phyloP scores from a whole-genome alignment of 1,284 basidiomycete genomes.

The Uromyces viciae-fabae region DNA sequence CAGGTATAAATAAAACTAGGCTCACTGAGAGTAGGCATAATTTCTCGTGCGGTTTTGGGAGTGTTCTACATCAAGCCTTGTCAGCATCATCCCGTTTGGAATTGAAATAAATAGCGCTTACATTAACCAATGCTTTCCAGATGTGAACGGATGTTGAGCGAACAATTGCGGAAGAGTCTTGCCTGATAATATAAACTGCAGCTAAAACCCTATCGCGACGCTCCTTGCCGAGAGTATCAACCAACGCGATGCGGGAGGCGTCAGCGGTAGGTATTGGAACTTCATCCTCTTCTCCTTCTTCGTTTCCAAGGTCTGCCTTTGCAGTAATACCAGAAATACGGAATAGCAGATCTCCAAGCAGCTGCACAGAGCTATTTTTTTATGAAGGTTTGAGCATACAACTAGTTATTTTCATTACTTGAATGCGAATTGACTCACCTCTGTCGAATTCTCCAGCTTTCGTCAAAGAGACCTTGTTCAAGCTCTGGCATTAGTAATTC shows the following conservation, averaged over 20 bases:
- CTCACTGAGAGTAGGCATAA: conserved; percentile 78
- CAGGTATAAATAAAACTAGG: conserved; percentile 49
- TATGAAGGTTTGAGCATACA: too few relatives aligned
- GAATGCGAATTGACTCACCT: conserved; percentile 41
- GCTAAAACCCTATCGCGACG: conserved; percentile 85
- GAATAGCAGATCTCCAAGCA: conserved; percentile 93
- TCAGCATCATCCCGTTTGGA: not conserved
- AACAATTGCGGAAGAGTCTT: conserved; percentile 85
- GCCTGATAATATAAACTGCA: conserved; percentile 85
- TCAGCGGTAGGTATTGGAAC: conserved; percentile 63
- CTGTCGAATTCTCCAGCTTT: conserved; percentile 45
- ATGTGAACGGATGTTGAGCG: conserved; percentile 90
- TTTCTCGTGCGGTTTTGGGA: conserved; percentile 72
- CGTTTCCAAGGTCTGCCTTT: conserved; percentile 77
- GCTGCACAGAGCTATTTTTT: conserved; percentile 69
- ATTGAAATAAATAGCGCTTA: not conserved
- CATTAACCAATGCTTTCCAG: conserved; percentile 92
- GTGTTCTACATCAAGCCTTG: conserved; percentile 30
- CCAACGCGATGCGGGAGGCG: conserved; percentile 74
- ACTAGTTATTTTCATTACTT: too few relatives aligned
- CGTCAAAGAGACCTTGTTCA: conserved; percentile 69
- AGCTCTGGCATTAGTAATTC: conserved; percentile 91
- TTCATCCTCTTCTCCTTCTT: conserved; percentile 62
- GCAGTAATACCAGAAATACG: conserved; percentile 95
- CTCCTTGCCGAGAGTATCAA: conserved; percentile 82